Evolutionary conservation across 495 filamentous ascomycete species (phyloP).

Genomic region (Talaromyces proteolyticus): DNA sequence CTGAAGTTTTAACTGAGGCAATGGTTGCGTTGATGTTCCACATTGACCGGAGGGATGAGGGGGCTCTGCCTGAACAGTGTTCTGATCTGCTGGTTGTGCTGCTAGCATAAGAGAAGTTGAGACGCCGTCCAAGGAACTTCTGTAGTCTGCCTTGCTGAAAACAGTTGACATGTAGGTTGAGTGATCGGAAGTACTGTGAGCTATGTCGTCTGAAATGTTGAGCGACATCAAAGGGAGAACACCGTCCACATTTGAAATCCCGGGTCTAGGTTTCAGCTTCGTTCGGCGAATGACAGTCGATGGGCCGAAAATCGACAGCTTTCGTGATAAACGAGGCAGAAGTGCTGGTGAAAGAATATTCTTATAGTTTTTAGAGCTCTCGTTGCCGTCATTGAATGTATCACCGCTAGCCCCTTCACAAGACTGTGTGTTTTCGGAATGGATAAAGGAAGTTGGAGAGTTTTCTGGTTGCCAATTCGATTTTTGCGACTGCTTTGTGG

Average conservation of each 20-base stretch:
- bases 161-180: conserved; percentile 20
- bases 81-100: background rate
- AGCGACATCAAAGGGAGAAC: conserved; percentile 6
- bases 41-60: background rate
- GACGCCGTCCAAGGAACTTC: conserved; percentile 4
- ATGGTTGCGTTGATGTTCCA: background rate
- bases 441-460: background rate
- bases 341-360: conserved; percentile 14
- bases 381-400: background rate
- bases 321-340: conserved; percentile 41
- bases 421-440: background rate
- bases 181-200: conserved; percentile 32
- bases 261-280: conserved; percentile 36
- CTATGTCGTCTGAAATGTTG: conserved; percentile 20
- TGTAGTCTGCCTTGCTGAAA: conserved; percentile 4
- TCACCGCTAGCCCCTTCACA: background rate
- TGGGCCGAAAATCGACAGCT: conserved; percentile 43
- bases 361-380: conserved; percentile 9
- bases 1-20: background rate
- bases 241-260: conserved; percentile 22
- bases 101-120: conserved; percentile 2
- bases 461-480: background rate
- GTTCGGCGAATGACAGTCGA: conserved; percentile 50
- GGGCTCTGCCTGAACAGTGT: background rate
- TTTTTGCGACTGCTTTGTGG: background rate